Percentiles rank a stretch among this genome's conserved stretches.
Conservation (phyloP, 345 rosid species). For the Aegle marmelos region DNA sequence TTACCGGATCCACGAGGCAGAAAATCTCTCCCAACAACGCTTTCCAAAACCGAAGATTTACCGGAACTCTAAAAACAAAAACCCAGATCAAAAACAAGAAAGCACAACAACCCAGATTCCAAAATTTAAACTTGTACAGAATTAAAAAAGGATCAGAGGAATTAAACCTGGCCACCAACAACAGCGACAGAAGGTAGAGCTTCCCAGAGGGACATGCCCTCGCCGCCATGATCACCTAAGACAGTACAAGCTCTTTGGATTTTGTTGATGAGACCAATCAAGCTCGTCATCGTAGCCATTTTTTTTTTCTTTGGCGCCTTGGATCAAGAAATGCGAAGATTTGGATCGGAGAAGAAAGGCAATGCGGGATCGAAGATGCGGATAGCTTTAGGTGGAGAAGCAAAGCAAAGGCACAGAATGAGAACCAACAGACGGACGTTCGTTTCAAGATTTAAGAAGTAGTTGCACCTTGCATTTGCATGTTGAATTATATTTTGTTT, state of each 20-base stretch:
- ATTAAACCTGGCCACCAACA: slow-evolving; percentile 91
- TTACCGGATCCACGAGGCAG: slow-evolving; percentile 99
- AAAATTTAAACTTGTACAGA: neutral
- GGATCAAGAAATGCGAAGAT: slow-evolving; percentile 14
- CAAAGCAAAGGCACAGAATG: neutral
- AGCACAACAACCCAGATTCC: slow-evolving; percentile 13
- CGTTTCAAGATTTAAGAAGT: neutral
- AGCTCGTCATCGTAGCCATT: slow-evolving; percentile 97
- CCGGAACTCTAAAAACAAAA: slow-evolving; percentile 73
- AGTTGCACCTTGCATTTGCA: neutral
- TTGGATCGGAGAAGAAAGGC: slow-evolving; percentile 15
- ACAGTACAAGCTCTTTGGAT: slow-evolving; percentile 98
- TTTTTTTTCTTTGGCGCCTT: neutral
- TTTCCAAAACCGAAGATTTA: slow-evolving; percentile 94
- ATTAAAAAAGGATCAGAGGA: neutral
- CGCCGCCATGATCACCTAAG: slow-evolving; percentile 94
- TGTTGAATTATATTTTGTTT: neutral
- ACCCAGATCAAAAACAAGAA: slow-evolving; percentile 9
- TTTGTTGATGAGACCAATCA: slow-evolving; percentile 90
- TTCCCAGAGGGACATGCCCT: slow-evolving; percentile 99
- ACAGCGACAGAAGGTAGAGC: slow-evolving; percentile 98
- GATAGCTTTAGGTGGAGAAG: slow-evolving; percentile 4
- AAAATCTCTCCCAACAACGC: slow-evolving; percentile 96
- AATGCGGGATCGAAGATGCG: slow-evolving; percentile 4
- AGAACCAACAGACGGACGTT: slow-evolving; percentile 4